These are phyloP conservation scores for Gossypium lobatum DNA, from an alignment of 441 rosid genomes.

Conservation along the genomic window DNA sequence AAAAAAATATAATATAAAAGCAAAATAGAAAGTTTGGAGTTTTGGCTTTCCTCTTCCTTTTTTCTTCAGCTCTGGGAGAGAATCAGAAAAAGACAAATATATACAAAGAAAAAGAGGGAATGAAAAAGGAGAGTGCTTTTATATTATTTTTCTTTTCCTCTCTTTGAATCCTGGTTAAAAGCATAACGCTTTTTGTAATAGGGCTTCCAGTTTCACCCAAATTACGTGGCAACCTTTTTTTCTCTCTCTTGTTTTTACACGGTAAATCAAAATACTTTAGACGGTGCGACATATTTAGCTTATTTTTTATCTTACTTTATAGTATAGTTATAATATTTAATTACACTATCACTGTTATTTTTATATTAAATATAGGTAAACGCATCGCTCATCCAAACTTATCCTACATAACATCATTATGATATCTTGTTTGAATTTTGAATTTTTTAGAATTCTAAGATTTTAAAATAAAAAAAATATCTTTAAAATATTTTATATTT, in stretches of 20 bases:
- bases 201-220: background rate
- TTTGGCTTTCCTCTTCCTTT: background rate
- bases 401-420: too few species aligned
- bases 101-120: background rate
- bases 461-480: too few species aligned
- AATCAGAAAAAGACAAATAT: background rate
- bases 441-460: too few species aligned
- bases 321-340: too few species aligned
- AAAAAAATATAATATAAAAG: background rate
- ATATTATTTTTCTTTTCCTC: background rate
- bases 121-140: background rate
- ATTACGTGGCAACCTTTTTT: background rate
- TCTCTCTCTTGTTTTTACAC: background rate
- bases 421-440: too few species aligned
- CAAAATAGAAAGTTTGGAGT: background rate
- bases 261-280: too few species aligned
- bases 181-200: background rate
- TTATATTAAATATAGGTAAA: too few species aligned
- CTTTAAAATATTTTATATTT: too few species aligned
- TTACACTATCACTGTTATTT: rapidly evolving
- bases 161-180: background rate
- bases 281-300: rapidly evolving
- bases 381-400: too few species aligned
- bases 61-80: background rate
- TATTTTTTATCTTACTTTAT: rapidly evolving